Percentiles rank a stretch among this genome's conserved stretches.
phyloP scores from a whole-genome alignment of 164 flowering plant species.

The Euptelea pleiosperma region DNA sequence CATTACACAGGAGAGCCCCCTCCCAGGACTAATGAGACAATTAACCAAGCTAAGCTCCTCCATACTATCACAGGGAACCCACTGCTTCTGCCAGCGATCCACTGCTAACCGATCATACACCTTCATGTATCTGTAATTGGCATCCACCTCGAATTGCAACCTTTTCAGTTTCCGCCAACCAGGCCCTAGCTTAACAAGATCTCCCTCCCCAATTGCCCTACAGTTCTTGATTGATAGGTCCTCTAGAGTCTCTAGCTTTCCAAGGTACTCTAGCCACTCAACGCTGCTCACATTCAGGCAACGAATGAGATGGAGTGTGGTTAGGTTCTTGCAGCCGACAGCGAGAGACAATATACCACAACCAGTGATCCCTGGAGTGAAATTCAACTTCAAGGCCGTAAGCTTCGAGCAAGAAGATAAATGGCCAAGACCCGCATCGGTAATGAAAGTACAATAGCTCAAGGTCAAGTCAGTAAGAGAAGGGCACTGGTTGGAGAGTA shows the following conservation, averaged over 20 bases:
- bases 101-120: slow-evolving; percentile 55
- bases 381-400: slow-evolving; percentile 58
- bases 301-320: slow-evolving; percentile 58
- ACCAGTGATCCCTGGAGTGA: slow-evolving; percentile 65
- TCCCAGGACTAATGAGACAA: slow-evolving; percentile 67
- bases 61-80: slow-evolving; percentile 64
- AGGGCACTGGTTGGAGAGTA: slow-evolving; percentile 54
- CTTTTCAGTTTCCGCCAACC: slow-evolving; percentile 63
- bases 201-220: slow-evolving; percentile 81
- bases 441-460: slow-evolving; percentile 70
- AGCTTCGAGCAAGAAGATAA: slow-evolving; percentile 64
- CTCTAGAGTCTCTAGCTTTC: slow-evolving; percentile 56
- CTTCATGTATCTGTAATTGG: slow-evolving; percentile 71
- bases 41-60: slow-evolving; percentile 66
- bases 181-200: slow-evolving; percentile 60
- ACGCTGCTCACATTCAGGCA: slow-evolving; percentile 67
- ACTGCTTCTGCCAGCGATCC: slow-evolving; percentile 66
- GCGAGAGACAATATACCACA: slow-evolving; percentile 70
- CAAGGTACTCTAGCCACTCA: slow-evolving; percentile 82
- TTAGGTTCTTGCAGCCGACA: slow-evolving; percentile 65
- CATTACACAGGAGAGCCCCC: slow-evolving; percentile 73
- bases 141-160: slow-evolving; percentile 73
- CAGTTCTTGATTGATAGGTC: slow-evolving; percentile 73
- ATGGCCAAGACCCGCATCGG: slow-evolving; percentile 61
- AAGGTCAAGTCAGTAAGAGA: slow-evolving; percentile 54